Conservation (phyloP, 441 rosid genomes). For the Flueggea neowawraea region DNA sequence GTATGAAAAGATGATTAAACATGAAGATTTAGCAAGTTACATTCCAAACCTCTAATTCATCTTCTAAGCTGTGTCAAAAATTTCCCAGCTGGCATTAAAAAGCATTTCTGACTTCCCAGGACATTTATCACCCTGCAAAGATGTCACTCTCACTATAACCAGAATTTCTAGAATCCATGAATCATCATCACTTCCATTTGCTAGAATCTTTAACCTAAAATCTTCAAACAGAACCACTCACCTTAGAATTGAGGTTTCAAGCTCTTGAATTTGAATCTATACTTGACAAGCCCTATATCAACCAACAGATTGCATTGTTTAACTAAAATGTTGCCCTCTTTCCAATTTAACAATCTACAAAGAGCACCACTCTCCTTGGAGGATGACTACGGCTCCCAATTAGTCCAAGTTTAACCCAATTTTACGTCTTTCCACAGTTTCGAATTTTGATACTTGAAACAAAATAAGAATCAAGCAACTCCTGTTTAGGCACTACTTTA, state of each 20-base stretch:
- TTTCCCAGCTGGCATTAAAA: slow-evolving; percentile 35
- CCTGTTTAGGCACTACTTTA: slow-evolving; percentile 15
- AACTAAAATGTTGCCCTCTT: slow-evolving; percentile 41
- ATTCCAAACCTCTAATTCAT: slow-evolving; percentile 52
- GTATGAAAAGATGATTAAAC: background rate
- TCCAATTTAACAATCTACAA: slow-evolving; percentile 20
- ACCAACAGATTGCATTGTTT: slow-evolving; percentile 31
- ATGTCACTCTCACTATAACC: slow-evolving; percentile 41
- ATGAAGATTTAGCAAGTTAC: slow-evolving; percentile 16
- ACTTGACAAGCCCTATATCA: slow-evolving; percentile 31
- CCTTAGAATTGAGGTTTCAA: slow-evolving; percentile 47
- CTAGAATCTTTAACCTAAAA: slow-evolving; percentile 32
- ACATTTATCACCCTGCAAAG: slow-evolving; percentile 47
- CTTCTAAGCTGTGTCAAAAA: slow-evolving; percentile 28
- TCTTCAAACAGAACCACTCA: slow-evolving; percentile 46
- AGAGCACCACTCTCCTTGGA: slow-evolving; percentile 25
- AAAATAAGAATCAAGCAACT: slow-evolving; percentile 21
- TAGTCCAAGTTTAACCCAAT: slow-evolving; percentile 19
- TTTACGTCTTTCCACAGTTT: slow-evolving; percentile 17
- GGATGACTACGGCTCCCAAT: slow-evolving; percentile 25
- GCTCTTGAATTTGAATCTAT: slow-evolving; percentile 31
- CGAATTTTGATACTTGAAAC: slow-evolving; percentile 34
- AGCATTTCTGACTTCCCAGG: slow-evolving; percentile 31
- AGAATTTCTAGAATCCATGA: slow-evolving; percentile 18
- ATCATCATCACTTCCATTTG: background rate